Evolutionary conservation across 768 basidiomycete species (phyloP).

Genomic region (Collybia sp.): DNA sequence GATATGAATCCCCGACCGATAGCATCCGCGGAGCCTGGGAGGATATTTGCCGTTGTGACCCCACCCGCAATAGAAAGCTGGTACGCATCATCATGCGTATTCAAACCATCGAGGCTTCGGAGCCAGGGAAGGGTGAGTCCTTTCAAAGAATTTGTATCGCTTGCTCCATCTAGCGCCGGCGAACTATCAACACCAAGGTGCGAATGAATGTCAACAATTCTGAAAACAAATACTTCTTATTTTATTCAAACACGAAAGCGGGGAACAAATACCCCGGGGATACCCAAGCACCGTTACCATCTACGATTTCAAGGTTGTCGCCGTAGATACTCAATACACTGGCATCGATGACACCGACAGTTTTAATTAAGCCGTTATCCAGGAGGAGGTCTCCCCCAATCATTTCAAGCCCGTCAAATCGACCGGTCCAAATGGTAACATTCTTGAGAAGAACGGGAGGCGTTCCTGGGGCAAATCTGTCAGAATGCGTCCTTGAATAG

Average conservation of each 20-base stretch:
- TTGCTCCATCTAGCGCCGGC: conserved; percentile 27
- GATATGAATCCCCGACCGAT: conserved; percentile 36
- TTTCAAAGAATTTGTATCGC: conserved; percentile 53
- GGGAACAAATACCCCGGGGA: conserved; percentile 20
- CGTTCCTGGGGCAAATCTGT: conserved; percentile 62
- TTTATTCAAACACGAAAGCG: background rate
- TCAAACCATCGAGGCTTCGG: conserved; percentile 66
- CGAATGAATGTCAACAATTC: conserved; percentile 44
- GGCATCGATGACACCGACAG: conserved; percentile 37
- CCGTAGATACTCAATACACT: conserved; percentile 12
- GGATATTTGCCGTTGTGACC: conserved; percentile 69
- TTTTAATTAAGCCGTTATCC: conserved; percentile 57
- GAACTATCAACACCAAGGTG: conserved; percentile 31
- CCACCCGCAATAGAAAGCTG: conserved; percentile 59
- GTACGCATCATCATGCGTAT: conserved; percentile 68
- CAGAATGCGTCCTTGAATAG: conserved; percentile 39
- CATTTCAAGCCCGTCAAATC: conserved; percentile 48
- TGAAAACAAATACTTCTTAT: background rate
- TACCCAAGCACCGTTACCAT: conserved; percentile 62
- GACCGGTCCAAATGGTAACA: conserved; percentile 78
- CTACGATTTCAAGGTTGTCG: conserved; percentile 31
- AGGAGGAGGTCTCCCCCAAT: conserved; percentile 58
- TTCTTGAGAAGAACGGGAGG: conserved; percentile 62
- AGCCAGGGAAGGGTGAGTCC: conserved; percentile 57
- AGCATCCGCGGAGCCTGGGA: conserved; percentile 64